Conservation (phyloP, 257 asterid genomes). For the Solanum lycopersicoides region DNA sequence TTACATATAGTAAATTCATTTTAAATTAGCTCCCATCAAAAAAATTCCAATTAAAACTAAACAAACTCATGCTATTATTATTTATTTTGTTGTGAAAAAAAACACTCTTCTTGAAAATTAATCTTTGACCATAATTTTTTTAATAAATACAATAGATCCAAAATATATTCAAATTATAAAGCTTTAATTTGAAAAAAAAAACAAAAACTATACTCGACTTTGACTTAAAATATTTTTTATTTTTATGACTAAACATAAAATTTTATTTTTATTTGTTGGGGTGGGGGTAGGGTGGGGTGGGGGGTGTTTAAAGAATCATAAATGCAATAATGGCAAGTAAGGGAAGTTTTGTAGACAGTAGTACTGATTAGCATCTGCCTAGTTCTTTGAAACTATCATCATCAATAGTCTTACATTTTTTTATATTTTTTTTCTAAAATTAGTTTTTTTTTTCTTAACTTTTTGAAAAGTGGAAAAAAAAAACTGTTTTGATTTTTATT, state of each 20-base stretch:
- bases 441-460: too few relatives aligned
- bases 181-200: background rate
- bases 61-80: background rate
- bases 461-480: background rate
- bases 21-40: accelerated
- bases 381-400: constrained; percentile 4
- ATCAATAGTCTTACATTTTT: constrained; percentile 6
- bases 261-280: too few relatives aligned
- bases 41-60: background rate
- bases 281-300: too few relatives aligned
- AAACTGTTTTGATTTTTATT: background rate
- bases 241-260: too few relatives aligned
- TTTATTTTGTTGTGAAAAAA: too few relatives aligned
- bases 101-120: too few relatives aligned
- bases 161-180: background rate
- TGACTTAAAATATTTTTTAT: background rate
- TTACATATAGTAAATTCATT: too few relatives aligned
- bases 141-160: too few relatives aligned
- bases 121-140: too few relatives aligned
- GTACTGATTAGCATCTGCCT: constrained; percentile 1
- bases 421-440: background rate
- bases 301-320: background rate
- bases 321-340: background rate
- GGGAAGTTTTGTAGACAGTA: background rate
- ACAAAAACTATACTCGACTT: background rate